Evolutionary conservation across 805 yeast genomes (phyloP), one percentile per base, ranked within the genome.

Genomic region (Monosporozyma siamensis): DNA sequence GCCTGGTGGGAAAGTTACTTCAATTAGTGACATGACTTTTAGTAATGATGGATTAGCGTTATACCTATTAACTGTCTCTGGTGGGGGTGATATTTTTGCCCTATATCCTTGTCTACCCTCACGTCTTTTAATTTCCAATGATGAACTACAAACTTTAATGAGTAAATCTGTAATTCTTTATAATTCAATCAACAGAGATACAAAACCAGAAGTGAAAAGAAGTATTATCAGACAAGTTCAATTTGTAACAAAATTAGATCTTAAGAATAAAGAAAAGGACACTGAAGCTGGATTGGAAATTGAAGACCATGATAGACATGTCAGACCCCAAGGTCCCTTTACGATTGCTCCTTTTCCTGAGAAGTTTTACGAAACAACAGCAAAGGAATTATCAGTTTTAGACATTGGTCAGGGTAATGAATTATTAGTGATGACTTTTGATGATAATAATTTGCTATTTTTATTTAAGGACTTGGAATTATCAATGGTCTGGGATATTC

Each of bases 61-160:
- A 17, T 77, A 72, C 51, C 54, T 80, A 7, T 51, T 77, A 41
- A 71, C 49, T 36, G 24, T 71, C 8, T 54, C 62, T 8, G 82
- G 77, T 41, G 78, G 81, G 14, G 55, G 57, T 11, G 84, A 82
- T 48, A 46, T 83, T 1, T 80, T 71, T 51, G 65, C 72, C 1
- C 61, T 82, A 3, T 76, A 72, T 48, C 92, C 92, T n/a, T 80
- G 79, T 55, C 51, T 74, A 17, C 86, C 89, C 0, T 31, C 48
- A 7, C 35, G 29, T 8, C 23, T 54, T 6, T 23, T 34, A 6
- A 22, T 54, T 9, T 21, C 35, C 6, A 24, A 41, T 24, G 46
- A 56, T 1, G 57, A 65, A 21, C 50, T 77, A 22, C 61, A 65
- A 1, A 43, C 46, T 0, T 42, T 58, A 11, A 43, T 63, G 21